A percentile compares a stretch with the other conserved stretches of the same genome.
These are phyloP conservation scores for Mycosarcoma maydis DNA, from an alignment of 1,284 basidiomycete genomes.

Conservation along the genomic window DNA sequence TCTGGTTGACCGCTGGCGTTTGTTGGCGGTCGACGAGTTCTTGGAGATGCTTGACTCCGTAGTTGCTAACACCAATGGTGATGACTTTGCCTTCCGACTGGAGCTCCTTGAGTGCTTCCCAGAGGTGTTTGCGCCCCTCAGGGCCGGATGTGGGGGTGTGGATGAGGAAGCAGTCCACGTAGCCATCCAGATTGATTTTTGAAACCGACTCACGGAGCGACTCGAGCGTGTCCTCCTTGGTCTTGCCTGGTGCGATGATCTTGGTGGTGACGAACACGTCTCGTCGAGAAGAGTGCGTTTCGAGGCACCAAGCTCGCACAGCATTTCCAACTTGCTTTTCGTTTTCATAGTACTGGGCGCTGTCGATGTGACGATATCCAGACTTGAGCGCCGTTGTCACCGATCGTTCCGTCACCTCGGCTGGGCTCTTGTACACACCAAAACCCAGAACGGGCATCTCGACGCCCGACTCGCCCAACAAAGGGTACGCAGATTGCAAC, in stretches of 20 bases:
- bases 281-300: constrained; percentile 28
- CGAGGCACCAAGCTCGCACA: constrained; percentile 33
- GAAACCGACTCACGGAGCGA: constrained; percentile 32
- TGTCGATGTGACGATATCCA: constrained; percentile 45
- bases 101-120: constrained; percentile 42
- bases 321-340: constrained; percentile 43
- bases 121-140: constrained; percentile 37
- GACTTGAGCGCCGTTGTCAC: constrained; percentile 39
- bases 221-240: constrained; percentile 30
- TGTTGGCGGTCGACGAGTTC: constrained; percentile 28
- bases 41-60: constrained; percentile 39
- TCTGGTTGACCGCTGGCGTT: constrained; percentile 38
- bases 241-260: constrained; percentile 25
- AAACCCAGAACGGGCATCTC: constrained; percentile 44
- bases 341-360: constrained; percentile 46
- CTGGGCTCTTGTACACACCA: constrained; percentile 42
- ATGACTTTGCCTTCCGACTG: constrained; percentile 36
- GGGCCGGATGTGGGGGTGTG: constrained; percentile 45
- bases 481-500: constrained; percentile 24
- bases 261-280: constrained; percentile 49
- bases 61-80: constrained; percentile 44
- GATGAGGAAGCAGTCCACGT: constrained; percentile 49
- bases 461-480: constrained; percentile 25
- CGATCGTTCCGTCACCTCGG: constrained; percentile 28
- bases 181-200: constrained; percentile 37